Base-by-base conservation (phyloP, 192 early-diverging fungal genomes). In the Backusella morwellensis region DNA sequence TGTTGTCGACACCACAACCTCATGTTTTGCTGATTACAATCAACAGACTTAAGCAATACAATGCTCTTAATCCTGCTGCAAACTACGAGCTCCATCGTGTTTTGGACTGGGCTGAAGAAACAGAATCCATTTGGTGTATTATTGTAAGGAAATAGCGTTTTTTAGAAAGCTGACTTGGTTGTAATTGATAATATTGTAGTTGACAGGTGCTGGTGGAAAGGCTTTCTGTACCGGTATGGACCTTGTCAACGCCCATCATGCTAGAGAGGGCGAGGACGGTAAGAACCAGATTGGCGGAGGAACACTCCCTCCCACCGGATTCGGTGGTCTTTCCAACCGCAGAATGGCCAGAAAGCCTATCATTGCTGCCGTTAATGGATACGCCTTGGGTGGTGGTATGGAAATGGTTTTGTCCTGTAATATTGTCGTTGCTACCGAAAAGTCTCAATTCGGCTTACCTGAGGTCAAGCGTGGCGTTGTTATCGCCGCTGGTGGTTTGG, bases 331-430 rank as follows among this genome's bases (percentile, higher is more conserved):
- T 15, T 85, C 80, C 40, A 72, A 78, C 19, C 70, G 84, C 7
- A 77, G 77, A 38, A 40, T 75, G 36, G 70, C 56, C 8, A 77
- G 73, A 15, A 85, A 85, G 52, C 84, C 84, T n/a, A 40, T 85
- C 17, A 85, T 85, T 76, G 84, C 84, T 68, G 84, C 84, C 66
- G 84, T 85, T 3, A 82, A 85, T 78, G 84, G 84, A 15, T 73
- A 74, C 36, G 84, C 84, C n/a, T 44, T 85, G 32, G 82, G 82
- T 80, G 83, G 83, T 35, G 83, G 83, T n/a, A 81, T 66, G 32
- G 83, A 85, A 42, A 85, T 81, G 21, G 35, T 74, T 6, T 66
- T 84, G n/a, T 79, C 83, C 1, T 81, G 78, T 56, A 78, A 85
- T 44, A 85, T 85, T 21, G 84, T 85, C 8, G 78, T 85, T 9